A percentile compares a stretch with the other conserved stretches of the same genome.
These are phyloP conservation scores for Epichloe bromicola DNA, from an alignment of 2,329 filamentous ascomycete genomes.

Conservation along the genomic window DNA sequence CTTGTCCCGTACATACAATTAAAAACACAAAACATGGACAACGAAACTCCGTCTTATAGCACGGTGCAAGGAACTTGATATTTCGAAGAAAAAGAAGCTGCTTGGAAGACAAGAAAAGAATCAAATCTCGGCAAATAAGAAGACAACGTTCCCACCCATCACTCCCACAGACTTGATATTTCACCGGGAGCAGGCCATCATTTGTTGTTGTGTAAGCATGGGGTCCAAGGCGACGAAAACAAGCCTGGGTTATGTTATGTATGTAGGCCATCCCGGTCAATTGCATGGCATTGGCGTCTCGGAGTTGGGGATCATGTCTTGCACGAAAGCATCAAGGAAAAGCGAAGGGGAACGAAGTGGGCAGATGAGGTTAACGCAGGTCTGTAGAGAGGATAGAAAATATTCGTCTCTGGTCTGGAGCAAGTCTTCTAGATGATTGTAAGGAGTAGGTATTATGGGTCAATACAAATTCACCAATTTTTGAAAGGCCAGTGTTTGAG, in stretches of 20 bases:
- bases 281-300: slow-evolving; percentile 29
- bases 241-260: slow-evolving; percentile 5
- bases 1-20: slow-evolving; percentile 81
- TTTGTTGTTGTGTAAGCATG: not conserved
- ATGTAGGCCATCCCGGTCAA: slow-evolving; percentile 19
- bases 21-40: slow-evolving; percentile 1
- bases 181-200: not conserved
- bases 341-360: not conserved
- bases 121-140: not conserved
- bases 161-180: not conserved
- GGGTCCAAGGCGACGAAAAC: not conserved
- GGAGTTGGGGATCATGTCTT: slow-evolving; percentile 22
- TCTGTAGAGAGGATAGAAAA: too few species aligned
- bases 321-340: not conserved
- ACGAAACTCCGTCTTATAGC: not conserved
- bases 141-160: not conserved
- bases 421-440: too few species aligned
- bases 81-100: not conserved
- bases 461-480: too few species aligned
- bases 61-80: not conserved
- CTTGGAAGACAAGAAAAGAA: not conserved
- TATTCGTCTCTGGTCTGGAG: too few species aligned
- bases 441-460: too few species aligned
- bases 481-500: too few species aligned
- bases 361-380: not conserved